phyloP scores from a whole-genome alignment of 306 rosid species.

The Abrus pulchellus region DNA sequence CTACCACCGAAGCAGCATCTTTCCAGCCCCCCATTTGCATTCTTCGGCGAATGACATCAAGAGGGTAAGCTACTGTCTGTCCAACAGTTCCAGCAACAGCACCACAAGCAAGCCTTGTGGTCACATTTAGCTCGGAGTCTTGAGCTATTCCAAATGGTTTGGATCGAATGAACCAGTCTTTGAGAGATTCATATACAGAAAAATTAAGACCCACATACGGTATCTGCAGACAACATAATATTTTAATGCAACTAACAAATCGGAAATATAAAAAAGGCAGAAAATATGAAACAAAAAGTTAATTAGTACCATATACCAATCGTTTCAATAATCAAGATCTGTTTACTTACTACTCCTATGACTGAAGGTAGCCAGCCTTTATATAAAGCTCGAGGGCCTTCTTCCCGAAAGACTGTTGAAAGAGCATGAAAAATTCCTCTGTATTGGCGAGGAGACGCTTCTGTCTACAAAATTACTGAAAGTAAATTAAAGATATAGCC shows the following conservation, averaged over 20 bases:
- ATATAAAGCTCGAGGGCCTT: slow-evolving; percentile 72
- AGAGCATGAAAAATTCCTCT: slow-evolving; percentile 75
- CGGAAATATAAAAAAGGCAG: background rate
- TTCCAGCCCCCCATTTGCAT: slow-evolving; percentile 99
- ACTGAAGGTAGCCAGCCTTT: slow-evolving; percentile 83
- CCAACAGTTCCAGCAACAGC: slow-evolving; percentile 95
- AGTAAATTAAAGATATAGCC: slow-evolving; percentile 21
- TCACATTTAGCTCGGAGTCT: slow-evolving; percentile 79
- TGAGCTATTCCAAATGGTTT: slow-evolving; percentile 74
- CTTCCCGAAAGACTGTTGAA: slow-evolving; percentile 73
- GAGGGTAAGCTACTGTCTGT: slow-evolving; percentile 94
- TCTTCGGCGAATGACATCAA: slow-evolving; percentile 95
- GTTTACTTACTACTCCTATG: slow-evolving; percentile 74
- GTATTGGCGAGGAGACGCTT: slow-evolving; percentile 66
- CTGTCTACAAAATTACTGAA: slow-evolving; percentile 54
- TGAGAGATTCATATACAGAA: slow-evolving; percentile 89
- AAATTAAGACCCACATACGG: slow-evolving; percentile 96
- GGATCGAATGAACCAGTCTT: slow-evolving; percentile 77
- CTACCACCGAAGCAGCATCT: slow-evolving; percentile 78
- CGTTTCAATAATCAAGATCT: background rate
- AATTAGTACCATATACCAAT: background rate
- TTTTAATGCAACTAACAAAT: background rate
- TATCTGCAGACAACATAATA: slow-evolving; percentile 63
- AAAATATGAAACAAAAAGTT: background rate
- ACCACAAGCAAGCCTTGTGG: slow-evolving; percentile 88